Base-by-base conservation (phyloP, 2,329 filamentous ascomycete genomes). In the Herpotrichia juniperi region DNA sequence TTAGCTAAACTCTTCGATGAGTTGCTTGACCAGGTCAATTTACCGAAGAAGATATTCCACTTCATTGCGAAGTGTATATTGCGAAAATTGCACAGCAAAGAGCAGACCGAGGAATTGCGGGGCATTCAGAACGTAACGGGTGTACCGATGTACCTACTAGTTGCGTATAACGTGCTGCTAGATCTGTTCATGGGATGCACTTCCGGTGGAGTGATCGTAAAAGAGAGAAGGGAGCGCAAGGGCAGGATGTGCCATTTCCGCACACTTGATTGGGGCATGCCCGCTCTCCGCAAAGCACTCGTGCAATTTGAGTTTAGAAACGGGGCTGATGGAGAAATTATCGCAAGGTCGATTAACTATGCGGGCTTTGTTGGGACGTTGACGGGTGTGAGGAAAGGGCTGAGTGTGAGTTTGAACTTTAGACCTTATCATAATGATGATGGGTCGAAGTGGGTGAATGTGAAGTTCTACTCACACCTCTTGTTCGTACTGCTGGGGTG, bases 181-280 rank as follows among this genome's bases (percentile, higher is more conserved):
- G 87, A 89, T 60, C 71, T 83, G 4, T 74, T 89, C 30, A 80
- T 89, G 71, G 86, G 86, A 2, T 89, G 87, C 64, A 88, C 86
- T 1, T 87, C 83, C 54, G 83, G 83, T 19, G 83, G 77, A 14
- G 72, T 74, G 5, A 55, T 66, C 28, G 64, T 74, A 8, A 53
- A 58, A 26, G 63, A 62, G 12, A 16, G n/a, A 10, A 42, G 24
- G 19, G 37, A 50, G 14, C 57, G 46, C 58, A 50, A 26, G 56
- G 54, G 58, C 17, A 69, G 72, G 30, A 78, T 85, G 72, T 61
- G 84, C 55, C 83, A 85, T 66, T 85, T 84, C 57, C 74, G 83
- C 14, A 83, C 81, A 2, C 56, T 80, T 34, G 78, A 81, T 53
- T 80, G 77, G 77, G 74, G 64, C 1, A 79, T 79, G 76, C 72